Evolutionary conservation across 75 land plant species (phyloP).

Genomic region (Pseudotsuga menziesii): DNA sequence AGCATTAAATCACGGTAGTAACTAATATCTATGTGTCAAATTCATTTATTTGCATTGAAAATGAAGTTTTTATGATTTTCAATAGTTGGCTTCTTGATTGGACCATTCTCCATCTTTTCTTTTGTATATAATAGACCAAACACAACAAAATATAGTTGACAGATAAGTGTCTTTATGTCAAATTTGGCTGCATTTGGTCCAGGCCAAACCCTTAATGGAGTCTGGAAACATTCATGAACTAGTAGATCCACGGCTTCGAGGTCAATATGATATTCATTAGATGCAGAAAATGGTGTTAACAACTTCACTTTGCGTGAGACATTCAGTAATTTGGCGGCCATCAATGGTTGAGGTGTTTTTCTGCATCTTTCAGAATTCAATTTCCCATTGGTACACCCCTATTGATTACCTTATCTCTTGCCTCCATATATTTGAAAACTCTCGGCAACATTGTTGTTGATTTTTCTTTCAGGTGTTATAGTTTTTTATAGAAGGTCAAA

Average conservation of each 20-base stretch:
- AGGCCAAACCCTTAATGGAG: conserved; percentile 85
- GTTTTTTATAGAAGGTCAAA: conserved; percentile 9
- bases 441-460: neutral
- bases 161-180: neutral
- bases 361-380: neutral
- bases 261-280: conserved; percentile 50
- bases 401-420: neutral
- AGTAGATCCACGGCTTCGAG: conserved; percentile 57
- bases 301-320: conserved; percentile 63
- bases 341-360: conserved; percentile 72
- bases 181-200: conserved; percentile 11
- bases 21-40: neutral
- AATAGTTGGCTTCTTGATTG: neutral
- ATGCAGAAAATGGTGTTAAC: conserved; percentile 47
- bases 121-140: neutral
- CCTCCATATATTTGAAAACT: neutral
- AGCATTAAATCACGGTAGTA: neutral
- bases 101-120: neutral
- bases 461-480: conserved; percentile 9
- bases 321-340: conserved; percentile 67
- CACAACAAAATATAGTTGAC: neutral
- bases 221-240: conserved; percentile 48
- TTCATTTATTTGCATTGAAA: neutral
- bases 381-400: neutral
- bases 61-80: neutral